Evolutionary conservation across 2,329 filamentous ascomycete genomes (phyloP).

Genomic region (Annulohypoxylon truncatum): DNA sequence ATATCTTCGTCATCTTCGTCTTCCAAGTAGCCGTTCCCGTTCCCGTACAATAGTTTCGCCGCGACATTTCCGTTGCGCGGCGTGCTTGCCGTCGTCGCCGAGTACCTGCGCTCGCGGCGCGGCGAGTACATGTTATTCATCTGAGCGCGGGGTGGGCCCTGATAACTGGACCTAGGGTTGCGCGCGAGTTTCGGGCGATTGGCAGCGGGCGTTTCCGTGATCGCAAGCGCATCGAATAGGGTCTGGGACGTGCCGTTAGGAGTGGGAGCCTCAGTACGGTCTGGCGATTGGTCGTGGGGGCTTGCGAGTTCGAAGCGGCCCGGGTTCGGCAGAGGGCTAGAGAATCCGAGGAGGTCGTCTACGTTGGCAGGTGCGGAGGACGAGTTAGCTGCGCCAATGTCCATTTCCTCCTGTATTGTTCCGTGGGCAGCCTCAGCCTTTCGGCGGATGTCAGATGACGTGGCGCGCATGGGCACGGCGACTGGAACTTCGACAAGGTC

Average conservation of each 20-base stretch:
- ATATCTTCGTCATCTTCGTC: slow-evolving; percentile 72
- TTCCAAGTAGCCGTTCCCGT: slow-evolving; percentile 38
- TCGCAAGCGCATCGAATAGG: slow-evolving; percentile 43
- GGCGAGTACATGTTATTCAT: slow-evolving; percentile 58
- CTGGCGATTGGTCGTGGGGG: slow-evolving; percentile 56
- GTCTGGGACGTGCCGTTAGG: slow-evolving; percentile 43
- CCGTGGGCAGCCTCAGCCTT: slow-evolving; percentile 62
- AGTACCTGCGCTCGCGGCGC: slow-evolving; percentile 64
- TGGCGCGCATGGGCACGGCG: slow-evolving; percentile 86
- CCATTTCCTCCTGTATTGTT: slow-evolving; percentile 85
- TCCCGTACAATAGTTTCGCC: slow-evolving; percentile 63
- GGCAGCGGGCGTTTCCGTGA: slow-evolving; percentile 21
- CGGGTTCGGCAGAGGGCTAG: slow-evolving; percentile 75
- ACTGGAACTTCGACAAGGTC: slow-evolving; percentile 96
- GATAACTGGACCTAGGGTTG: slow-evolving; percentile 53
- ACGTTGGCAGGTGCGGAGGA: slow-evolving; percentile 57
- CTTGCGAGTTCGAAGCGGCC: slow-evolving; percentile 77
- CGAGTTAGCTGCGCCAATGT: slow-evolving; percentile 80
- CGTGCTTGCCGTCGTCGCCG: slow-evolving; percentile 58
- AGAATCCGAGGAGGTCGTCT: slow-evolving; percentile 78
- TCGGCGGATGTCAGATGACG: slow-evolving; percentile 85
- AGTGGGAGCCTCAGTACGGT: slow-evolving; percentile 47
- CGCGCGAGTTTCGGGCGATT: slow-evolving; percentile 28
- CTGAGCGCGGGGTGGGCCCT: slow-evolving; percentile 56
- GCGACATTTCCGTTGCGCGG: slow-evolving; percentile 64